Conservation (phyloP, 2,329 filamentous ascomycete species). For the Apiospora marii region DNA sequence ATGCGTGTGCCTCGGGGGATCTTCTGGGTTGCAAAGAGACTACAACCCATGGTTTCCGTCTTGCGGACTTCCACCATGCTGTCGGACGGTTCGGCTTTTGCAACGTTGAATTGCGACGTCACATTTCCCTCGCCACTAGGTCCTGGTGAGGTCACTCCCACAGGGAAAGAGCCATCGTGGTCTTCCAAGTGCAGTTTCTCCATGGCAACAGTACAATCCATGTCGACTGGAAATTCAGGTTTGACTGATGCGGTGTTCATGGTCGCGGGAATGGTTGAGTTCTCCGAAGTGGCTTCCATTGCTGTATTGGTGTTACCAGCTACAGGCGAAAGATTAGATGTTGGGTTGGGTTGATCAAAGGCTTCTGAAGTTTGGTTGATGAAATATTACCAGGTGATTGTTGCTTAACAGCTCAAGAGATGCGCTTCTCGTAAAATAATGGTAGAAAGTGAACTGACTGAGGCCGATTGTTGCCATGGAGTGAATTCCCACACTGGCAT, state of each 20-base stretch:
- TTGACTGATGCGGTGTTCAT: neutral
- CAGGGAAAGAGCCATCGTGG: neutral
- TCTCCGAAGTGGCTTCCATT: neutral
- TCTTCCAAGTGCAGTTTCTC: neutral
- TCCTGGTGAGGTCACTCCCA: too few relatives aligned
- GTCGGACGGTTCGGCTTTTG: too few relatives aligned
- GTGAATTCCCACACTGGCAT: neutral
- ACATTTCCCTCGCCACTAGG: neutral
- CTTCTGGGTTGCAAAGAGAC: conserved; percentile 8
- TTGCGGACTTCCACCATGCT: conserved; percentile 1
- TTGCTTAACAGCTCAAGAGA: too few relatives aligned
- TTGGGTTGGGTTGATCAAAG: neutral
- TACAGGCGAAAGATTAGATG: neutral
- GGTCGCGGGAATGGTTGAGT: neutral
- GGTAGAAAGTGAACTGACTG: neutral
- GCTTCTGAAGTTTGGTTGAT: neutral
- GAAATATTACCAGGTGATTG: neutral
- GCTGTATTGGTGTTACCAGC: neutral
- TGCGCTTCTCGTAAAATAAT: neutral
- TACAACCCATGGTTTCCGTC: neutral
- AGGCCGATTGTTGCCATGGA: neutral
- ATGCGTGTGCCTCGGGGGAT: conserved; percentile 6
- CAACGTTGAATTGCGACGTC: neutral
- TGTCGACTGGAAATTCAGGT: neutral
- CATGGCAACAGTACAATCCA: neutral